These are phyloP conservation scores for Melampsora larici-populina DNA, from an alignment of 1,284 basidiomycete genomes.

Conservation along the genomic window DNA sequence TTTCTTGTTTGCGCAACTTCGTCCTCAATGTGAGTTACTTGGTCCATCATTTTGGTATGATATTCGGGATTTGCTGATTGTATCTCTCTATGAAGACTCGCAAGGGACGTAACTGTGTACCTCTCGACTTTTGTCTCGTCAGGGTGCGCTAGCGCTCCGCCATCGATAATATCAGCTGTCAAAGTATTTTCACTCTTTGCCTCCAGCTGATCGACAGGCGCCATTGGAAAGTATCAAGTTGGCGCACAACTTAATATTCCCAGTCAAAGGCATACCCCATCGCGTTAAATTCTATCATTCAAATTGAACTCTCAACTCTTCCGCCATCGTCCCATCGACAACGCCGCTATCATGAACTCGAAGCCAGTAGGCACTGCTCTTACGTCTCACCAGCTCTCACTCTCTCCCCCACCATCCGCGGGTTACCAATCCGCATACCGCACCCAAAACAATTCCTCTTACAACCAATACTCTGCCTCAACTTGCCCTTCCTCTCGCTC, in stretches of 20 bases:
- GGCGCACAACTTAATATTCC: neutral
- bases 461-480: neutral
- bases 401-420: neutral
- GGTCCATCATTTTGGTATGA: neutral
- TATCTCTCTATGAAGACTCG: neutral
- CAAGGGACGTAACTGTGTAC: neutral
- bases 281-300: neutral
- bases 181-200: neutral
- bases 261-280: neutral
- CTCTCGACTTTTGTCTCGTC: neutral
- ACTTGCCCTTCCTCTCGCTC: neutral
- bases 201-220: neutral
- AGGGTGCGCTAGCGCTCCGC: neutral
- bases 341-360: neutral
- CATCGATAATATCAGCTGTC: neutral
- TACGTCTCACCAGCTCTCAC: neutral
- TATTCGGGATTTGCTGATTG: neutral
- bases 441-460: neutral
- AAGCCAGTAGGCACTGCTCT: neutral
- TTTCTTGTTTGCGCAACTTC: no score
- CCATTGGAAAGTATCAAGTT: neutral
- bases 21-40: no score
- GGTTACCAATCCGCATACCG: neutral
- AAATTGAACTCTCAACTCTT: slow-evolving; percentile 1
- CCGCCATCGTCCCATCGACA: neutral